Base-by-base conservation (phyloP, 495 filamentous ascomycete genomes). In the Aspergillus hancockii region DNA sequence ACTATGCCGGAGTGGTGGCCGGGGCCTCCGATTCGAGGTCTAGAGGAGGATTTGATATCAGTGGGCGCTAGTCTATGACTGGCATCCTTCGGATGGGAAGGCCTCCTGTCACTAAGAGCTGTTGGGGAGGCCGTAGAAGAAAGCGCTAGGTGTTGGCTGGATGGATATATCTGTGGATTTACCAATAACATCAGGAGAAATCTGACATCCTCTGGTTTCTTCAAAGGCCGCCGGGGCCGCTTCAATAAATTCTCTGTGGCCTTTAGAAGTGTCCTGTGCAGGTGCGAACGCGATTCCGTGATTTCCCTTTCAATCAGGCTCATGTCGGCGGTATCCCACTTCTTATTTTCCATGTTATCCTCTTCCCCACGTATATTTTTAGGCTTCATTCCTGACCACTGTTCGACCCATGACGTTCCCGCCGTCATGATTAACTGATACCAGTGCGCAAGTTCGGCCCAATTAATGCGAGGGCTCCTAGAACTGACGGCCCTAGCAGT, bases 161-260 rank as follows among this genome's bases (percentile, higher is more conserved):
- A 67, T 14, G 75, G 77, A 57, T 88, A 81, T 14, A 97, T 71
- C 3, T 92, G 67, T 40, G 93, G 93, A 66, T 97, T 97, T n/a
- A 80, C 84, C 23, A 96, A 73, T 54, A 96, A 73, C 18, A 97
- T 87, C n/a, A 97, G 78, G 21, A 97, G 73, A 67, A 95, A 95
- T 49, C 93, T 82, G 34, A 87, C 78, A 54, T 95, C 88, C 56
- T 87, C 83, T 21, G 91, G 86, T 32, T 80, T 81, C 52, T 78
- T 85, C 59, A 97, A 65, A 12, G 84, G 81, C 34, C 90, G 81
- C 4, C 90, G 85, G 5, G 93, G 93, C 12, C 93, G 85, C 65
- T 92, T 96, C n/a, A 97, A 76, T 47, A 97, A 74, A 61, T 79
- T 89, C 70, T 97, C 93, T 1, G 85, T 89, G 18, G 90, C 88